These are phyloP conservation scores for Myotisia sp. DNA, from an alignment of 2,329 filamentous ascomycete genomes.

Conservation along the genomic window DNA sequence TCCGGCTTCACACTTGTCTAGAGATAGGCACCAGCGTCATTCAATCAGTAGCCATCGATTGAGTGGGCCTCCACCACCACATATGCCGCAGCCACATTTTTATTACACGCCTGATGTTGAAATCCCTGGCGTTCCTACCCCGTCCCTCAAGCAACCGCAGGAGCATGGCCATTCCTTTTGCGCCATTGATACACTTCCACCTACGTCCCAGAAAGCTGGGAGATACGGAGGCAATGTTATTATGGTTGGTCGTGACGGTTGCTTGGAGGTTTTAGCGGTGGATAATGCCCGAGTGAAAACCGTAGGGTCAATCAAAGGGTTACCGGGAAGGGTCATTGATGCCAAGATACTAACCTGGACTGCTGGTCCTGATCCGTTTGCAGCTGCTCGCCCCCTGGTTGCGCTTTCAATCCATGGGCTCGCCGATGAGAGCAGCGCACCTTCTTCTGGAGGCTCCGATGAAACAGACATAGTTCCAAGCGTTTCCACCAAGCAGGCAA, in stretches of 20 bases:
- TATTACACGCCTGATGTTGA: slow-evolving; percentile 63
- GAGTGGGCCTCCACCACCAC: slow-evolving; percentile 45
- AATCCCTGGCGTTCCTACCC: slow-evolving; percentile 28
- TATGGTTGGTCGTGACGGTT: slow-evolving; percentile 66
- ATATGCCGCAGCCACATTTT: slow-evolving; percentile 63
- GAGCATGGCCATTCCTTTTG: slow-evolving; percentile 55
- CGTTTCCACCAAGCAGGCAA: slow-evolving; percentile 15
- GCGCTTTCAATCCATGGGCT: slow-evolving; percentile 71
- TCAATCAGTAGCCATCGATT: slow-evolving; percentile 25
- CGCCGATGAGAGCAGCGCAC: slow-evolving; percentile 21
- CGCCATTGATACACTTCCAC: slow-evolving; percentile 57
- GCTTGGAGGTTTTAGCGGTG: slow-evolving; percentile 60
- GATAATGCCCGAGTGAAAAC: slow-evolving; percentile 57
- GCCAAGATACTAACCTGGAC: slow-evolving; percentile 71
- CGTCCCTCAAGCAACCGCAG: slow-evolving; percentile 7
- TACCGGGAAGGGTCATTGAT: slow-evolving; percentile 64
- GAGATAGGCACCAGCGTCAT: slow-evolving; percentile 26
- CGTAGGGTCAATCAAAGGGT: slow-evolving; percentile 56
- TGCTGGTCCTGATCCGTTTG: slow-evolving; percentile 37
- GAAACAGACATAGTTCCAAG: slow-evolving; percentile 22
- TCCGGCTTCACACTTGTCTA: slow-evolving; percentile 24
- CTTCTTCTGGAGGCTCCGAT: slow-evolving; percentile 24
- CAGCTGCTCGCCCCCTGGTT: slow-evolving; percentile 54
- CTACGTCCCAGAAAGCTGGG: slow-evolving; percentile 29
- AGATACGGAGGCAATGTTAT: slow-evolving; percentile 47